Conservation (phyloP, 345 rosid species). For the Corchorus olitorius region DNA sequence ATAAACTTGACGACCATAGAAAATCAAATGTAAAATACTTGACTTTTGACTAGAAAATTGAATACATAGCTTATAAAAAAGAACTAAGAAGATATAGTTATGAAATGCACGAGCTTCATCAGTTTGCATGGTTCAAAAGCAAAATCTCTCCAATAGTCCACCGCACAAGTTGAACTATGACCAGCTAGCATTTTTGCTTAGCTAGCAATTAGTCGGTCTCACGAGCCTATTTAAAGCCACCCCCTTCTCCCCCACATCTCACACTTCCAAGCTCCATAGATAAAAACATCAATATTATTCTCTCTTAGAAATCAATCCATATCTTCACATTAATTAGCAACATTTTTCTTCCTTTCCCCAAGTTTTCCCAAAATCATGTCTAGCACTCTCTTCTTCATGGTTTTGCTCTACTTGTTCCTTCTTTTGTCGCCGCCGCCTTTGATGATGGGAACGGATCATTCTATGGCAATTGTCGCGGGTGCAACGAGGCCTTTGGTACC, state of each 20-base stretch:
- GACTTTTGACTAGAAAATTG: conserved; percentile 9
- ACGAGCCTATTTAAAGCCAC: conserved; percentile 42
- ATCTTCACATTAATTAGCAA: neutral
- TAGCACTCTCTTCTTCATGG: conserved; percentile 11
- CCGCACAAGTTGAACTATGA: conserved; percentile 8
- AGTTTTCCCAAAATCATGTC: conserved; percentile 27
- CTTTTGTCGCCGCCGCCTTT: conserved; percentile 27
- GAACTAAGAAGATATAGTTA: conserved; percentile 23
- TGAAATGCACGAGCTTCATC: conserved; percentile 53
- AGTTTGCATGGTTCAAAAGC: conserved; percentile 33
- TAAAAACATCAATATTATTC: neutral
- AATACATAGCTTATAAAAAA: neutral
- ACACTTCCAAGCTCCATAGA: neutral
- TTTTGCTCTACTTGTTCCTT: conserved; percentile 30
- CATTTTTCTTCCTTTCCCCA: neutral
- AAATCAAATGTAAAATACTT: conserved; percentile 15
- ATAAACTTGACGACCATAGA: neutral
- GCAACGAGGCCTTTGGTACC: conserved; percentile 35
- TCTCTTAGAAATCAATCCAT: neutral
- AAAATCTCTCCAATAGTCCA: neutral
- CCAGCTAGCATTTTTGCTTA: conserved; percentile 9
- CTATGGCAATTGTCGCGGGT: neutral
- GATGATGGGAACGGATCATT: neutral
- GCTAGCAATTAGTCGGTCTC: conserved; percentile 18
- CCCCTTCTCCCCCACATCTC: neutral